These are phyloP conservation scores for Funneliformis caledonium DNA, from an alignment of 371 early-diverging fungal genomes.

Conservation along the genomic window DNA sequence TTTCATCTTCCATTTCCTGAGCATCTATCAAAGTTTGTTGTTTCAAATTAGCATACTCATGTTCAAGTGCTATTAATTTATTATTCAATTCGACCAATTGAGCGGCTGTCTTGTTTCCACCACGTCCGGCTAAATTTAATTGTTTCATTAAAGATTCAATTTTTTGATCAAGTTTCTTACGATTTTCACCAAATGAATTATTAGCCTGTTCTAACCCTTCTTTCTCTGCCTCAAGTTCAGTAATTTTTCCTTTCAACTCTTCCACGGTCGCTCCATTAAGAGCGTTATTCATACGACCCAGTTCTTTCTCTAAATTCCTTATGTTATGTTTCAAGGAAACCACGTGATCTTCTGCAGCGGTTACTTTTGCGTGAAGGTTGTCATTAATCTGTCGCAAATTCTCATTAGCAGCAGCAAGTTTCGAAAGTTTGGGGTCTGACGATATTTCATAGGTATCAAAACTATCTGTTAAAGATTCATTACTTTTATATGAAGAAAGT, in stretches of 20 bases:
- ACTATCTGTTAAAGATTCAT: neutral
- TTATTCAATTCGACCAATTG: slow-evolving; percentile 20
- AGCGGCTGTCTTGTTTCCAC: slow-evolving; percentile 14
- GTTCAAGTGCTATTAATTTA: slow-evolving; percentile 10
- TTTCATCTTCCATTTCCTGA: slow-evolving; percentile 31
- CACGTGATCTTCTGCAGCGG: neutral
- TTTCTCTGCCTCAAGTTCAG: slow-evolving; percentile 25
- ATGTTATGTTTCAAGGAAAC: neutral
- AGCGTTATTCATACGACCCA: neutral
- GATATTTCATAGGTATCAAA: neutral
- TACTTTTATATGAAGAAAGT: slow-evolving; percentile 3
- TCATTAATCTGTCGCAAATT: slow-evolving; percentile 27
- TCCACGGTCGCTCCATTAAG: neutral
- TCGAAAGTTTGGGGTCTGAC: slow-evolving; percentile 2
- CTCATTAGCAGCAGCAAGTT: slow-evolving; percentile 19
- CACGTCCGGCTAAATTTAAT: slow-evolving; percentile 14
- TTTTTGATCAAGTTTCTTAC: slow-evolving; percentile 38
- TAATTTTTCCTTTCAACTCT: slow-evolving; percentile 13
- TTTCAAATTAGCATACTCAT: neutral
- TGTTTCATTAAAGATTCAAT: slow-evolving; percentile 28
- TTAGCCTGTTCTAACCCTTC: slow-evolving; percentile 33
- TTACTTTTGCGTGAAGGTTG: slow-evolving; percentile 3
- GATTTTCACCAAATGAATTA: slow-evolving; percentile 21
- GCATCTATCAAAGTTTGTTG: neutral
- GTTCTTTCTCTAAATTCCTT: slow-evolving; percentile 13